Base-by-base conservation (phyloP, 306 rosid species). In the Mucuna pruriens region DNA sequence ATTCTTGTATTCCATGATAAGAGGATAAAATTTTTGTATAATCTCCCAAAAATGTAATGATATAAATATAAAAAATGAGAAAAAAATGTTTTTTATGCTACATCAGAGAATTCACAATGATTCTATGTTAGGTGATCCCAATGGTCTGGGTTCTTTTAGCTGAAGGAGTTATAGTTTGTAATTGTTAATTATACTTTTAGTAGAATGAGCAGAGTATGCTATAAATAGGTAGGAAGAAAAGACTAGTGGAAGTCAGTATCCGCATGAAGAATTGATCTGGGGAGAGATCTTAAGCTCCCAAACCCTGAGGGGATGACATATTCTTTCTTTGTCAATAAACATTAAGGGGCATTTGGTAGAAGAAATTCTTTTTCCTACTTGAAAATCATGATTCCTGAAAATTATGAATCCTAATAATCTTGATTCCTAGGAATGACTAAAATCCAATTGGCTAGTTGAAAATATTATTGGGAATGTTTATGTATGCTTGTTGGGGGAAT, bases 1-100 rank as follows among this genome's bases (percentile, higher is more conserved):
- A 26, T 82, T 78, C 44, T 34, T 62, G 10, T 69, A 15, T 20
- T 46, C 15, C 80, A 46, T 38, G 39, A 52, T 73, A 26, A 49
- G 33, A 29, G 54, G 57, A 23, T 42, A 54, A 19, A 57, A 2
- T 10, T 57, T 57, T 20, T 33, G 16, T 25, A 39, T 38, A 9
- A 33, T 70, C 57, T 52, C 22, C 29, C 4, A 26, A 61, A 49
- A 22, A 11, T 23, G 64, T 52, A 6, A 57, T 76, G 5, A 7
- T 63, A 15, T 10, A 23, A 76, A 34, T 57, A 10, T 45, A 46
- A n/a, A 58, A 73, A 77, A 29, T 70, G 40, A 22, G 10, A 2
- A 23, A 81, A 23, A 12, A 17, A 62, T 33, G 16, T 9, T 9
- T 15, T 42, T 26, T 76, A 11, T 46, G 38, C 20, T 36, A 57